Percentiles rank a stretch among this genome's conserved stretches.
phyloP scores from a whole-genome alignment of 176 grass and related monocot genomes.

The Oryza meridionalis region DNA sequence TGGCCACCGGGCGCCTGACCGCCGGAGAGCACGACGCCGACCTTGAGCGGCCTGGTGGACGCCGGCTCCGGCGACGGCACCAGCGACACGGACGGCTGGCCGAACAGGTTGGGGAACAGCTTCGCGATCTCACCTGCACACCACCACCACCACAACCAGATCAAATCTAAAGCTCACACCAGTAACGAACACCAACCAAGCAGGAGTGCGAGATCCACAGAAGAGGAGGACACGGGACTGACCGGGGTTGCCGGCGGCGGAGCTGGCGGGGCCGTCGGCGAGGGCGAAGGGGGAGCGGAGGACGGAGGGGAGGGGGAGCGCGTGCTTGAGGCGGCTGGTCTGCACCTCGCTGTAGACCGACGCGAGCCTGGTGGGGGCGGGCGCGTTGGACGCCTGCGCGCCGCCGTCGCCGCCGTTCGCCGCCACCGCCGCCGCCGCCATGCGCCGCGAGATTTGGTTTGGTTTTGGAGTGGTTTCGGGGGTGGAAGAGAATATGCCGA shows the following conservation, averaged over 20 bases:
- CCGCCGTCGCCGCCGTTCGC: conserved; percentile 50
- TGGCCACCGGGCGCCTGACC: conserved; percentile 92
- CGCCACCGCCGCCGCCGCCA: conserved; percentile 55
- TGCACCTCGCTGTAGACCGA: conserved; percentile 98
- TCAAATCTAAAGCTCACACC: conserved; percentile 1
- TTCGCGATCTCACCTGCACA: conserved; percentile 88
- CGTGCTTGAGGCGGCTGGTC: conserved; percentile 80
- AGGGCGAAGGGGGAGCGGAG: conserved; percentile 60
- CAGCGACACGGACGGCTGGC: conserved; percentile 72
- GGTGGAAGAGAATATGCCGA: conserved; percentile 27
- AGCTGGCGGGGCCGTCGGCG: conserved; percentile 72
- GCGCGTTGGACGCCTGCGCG: conserved; percentile 20
- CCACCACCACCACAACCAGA: neutral
- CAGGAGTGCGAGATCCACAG: conserved; percentile 24
- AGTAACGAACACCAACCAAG: no score
- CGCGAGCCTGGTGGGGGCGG: conserved; percentile 50
- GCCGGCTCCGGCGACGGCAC: conserved; percentile 49
- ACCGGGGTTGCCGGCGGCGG: conserved; percentile 79
- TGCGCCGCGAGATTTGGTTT: conserved; percentile 41
- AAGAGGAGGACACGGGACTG: neutral
- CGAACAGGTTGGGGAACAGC: conserved; percentile 82
- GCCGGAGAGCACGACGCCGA: conserved; percentile 89
- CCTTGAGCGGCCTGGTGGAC: conserved; percentile 54
- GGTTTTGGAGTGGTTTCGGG: neutral
- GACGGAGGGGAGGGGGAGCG: conserved; percentile 79